Evolutionary conservation across 2,329 filamentous ascomycete species (phyloP).

Genomic region (Fusarium annulatum): DNA sequence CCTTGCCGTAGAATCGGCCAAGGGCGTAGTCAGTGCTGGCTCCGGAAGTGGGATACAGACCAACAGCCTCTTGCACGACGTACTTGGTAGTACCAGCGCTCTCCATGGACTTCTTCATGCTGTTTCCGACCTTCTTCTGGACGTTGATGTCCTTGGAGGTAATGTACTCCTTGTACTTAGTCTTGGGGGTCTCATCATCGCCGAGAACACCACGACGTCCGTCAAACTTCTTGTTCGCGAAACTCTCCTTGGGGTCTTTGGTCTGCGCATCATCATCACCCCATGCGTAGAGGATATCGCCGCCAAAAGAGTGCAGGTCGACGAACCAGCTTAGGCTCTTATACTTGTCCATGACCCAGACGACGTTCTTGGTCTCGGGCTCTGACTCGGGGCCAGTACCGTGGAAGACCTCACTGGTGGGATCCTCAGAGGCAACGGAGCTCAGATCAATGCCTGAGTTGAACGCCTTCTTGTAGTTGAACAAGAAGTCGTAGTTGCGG

Average conservation of each 20-base stretch:
- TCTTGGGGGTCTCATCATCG: conserved; percentile 47
- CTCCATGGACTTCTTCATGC: conserved; percentile 55
- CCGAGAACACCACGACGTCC: conserved; percentile 60
- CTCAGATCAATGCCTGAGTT: conserved; percentile 50
- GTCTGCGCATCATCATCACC: conserved; percentile 65
- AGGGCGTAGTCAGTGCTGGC: conserved; percentile 60
- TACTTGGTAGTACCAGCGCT: conserved; percentile 53
- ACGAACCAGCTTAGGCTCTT: conserved; percentile 65
- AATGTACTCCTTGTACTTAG: conserved; percentile 59
- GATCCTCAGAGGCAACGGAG: conserved; percentile 52
- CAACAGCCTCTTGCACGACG: conserved; percentile 51
- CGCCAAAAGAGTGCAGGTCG: conserved; percentile 67
- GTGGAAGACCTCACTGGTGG: conserved; percentile 60
- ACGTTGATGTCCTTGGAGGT: conserved; percentile 50
- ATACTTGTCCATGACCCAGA: conserved; percentile 63
- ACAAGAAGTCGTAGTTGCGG: conserved; percentile 68
- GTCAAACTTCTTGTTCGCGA: conserved; percentile 63
- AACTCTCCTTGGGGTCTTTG: conserved; percentile 59
- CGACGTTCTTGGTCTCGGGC: conserved; percentile 65
- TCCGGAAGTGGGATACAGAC: conserved; percentile 60
- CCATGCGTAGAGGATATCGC: conserved; percentile 66
- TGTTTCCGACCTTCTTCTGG: conserved; percentile 48
- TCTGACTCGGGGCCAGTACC: conserved; percentile 65
- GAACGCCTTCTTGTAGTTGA: conserved; percentile 62
- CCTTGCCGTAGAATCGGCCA: conserved; percentile 53